Evolutionary conservation across 2,329 filamentous ascomycete genomes (phyloP).

Genomic region (Penicillium sclerotiorum): DNA sequence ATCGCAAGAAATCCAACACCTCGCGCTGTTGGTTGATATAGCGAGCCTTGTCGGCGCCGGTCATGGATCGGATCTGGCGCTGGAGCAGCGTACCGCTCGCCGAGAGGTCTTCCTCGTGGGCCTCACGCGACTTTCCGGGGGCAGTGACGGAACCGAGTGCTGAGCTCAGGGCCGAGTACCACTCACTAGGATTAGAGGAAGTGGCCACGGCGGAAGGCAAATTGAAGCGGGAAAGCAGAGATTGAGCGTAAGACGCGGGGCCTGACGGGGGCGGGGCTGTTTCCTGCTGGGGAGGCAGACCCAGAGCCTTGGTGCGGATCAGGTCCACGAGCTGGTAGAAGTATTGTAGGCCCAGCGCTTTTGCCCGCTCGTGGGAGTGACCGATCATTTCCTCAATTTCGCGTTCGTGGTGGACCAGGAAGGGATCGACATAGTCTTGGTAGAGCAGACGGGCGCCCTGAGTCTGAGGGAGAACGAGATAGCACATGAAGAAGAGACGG

Average conservation of each 20-base stretch:
- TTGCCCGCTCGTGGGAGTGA: conserved; percentile 75
- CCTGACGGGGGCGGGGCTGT: conserved; percentile 46
- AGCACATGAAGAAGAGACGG: conserved; percentile 82
- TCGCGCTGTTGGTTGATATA: conserved; percentile 82
- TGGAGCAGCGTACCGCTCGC: conserved; percentile 70
- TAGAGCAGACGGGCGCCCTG: conserved; percentile 89
- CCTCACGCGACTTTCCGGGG: conserved; percentile 40
- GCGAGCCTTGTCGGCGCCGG: conserved; percentile 65
- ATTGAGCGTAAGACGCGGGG: conserved; percentile 69
- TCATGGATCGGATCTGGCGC: conserved; percentile 63
- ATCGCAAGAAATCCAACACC: conserved; percentile 71
- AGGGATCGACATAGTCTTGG: conserved; percentile 81
- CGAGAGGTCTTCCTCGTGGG: conserved; percentile 54
- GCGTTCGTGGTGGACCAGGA: conserved; percentile 80
- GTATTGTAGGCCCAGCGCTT: conserved; percentile 74
- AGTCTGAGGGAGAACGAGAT: conserved; percentile 96
- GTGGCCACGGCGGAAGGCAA: conserved; percentile 67
- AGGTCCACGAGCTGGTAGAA: conserved; percentile 71
- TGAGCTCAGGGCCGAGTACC: conserved; percentile 76
- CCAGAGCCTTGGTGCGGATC: conserved; percentile 76
- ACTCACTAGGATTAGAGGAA: conserved; percentile 59
- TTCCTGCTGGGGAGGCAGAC: conserved; percentile 65
- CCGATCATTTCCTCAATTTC: conserved; percentile 91
- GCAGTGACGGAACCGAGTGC: conserved; percentile 67
- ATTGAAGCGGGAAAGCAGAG: conserved; percentile 81